phyloP scores from a whole-genome alignment of 306 rosid species.

The Parietaria judaica region DNA sequence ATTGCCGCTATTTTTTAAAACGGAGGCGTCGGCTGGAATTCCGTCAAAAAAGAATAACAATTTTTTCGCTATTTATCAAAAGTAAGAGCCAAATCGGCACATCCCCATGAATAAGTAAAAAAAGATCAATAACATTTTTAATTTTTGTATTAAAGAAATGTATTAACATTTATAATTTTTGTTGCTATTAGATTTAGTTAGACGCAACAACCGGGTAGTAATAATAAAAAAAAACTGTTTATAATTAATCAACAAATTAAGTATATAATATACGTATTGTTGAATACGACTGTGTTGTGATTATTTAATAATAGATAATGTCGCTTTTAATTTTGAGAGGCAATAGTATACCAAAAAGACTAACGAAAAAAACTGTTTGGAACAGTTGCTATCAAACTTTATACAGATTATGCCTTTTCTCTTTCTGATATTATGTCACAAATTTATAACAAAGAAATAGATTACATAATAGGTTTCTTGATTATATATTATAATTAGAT shows the following conservation, averaged over 20 bases:
- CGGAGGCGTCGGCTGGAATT: too few relatives aligned
- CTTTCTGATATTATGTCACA: background rate
- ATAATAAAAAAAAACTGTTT: background rate
- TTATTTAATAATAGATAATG: background rate
- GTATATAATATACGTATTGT: background rate
- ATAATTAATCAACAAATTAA: background rate
- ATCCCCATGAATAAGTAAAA: too few relatives aligned
- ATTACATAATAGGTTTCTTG: too few relatives aligned
- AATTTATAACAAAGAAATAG: too few relatives aligned
- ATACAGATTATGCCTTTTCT: background rate
- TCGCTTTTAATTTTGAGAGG: background rate
- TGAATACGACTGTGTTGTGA: background rate
- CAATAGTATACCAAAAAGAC: background rate
- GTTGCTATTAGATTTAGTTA: background rate
- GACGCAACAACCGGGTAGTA: background rate
- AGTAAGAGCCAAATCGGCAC: too few relatives aligned
- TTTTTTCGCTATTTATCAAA: too few relatives aligned
- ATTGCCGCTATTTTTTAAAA: too few relatives aligned
- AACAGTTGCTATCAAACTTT: background rate
- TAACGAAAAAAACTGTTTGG: slow-evolving; percentile 1
- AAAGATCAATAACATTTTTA: background rate
- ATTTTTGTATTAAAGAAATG: background rate
- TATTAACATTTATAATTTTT: background rate
- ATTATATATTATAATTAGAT: too few relatives aligned
- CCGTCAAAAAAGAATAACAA: too few relatives aligned